Conservation (phyloP, 1,284 basidiomycete genomes). For the Clitocybe nebularis region DNA sequence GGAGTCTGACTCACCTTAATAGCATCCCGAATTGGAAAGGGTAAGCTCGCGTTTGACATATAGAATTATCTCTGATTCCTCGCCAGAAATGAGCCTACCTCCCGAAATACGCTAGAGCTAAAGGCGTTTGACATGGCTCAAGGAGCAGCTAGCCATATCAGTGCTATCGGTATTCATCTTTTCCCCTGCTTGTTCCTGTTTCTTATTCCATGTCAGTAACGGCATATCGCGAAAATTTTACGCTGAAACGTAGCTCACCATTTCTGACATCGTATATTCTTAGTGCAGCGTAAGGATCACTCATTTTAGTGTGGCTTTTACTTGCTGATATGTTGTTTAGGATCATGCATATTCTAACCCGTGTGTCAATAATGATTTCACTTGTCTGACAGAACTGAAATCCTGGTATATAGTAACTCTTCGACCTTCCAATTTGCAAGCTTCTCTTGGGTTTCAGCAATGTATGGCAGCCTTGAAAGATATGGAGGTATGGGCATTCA, state of each 20-base stretch:
- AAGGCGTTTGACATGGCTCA: constrained; percentile 78
- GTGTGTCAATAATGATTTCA: constrained; percentile 48
- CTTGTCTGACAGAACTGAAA: too few species aligned
- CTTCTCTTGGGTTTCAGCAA: constrained; percentile 62
- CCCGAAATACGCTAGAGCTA: constrained; percentile 38
- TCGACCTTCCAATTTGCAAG: constrained; percentile 65
- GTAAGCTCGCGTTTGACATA: constrained; percentile 29
- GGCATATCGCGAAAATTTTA: constrained; percentile 57
- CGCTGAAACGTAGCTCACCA: constrained; percentile 60
- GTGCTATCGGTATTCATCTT: constrained; percentile 52
- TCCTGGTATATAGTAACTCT: constrained; percentile 53
- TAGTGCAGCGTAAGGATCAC: constrained; percentile 59
- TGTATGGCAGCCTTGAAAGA: constrained; percentile 65
- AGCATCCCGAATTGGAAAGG: constrained; percentile 69
- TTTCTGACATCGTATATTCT: constrained; percentile 76
- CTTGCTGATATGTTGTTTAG: constrained; percentile 32
- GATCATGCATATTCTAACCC: constrained; percentile 80
- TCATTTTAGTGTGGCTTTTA: neutral
- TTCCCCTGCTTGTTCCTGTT: neutral
- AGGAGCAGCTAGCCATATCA: constrained; percentile 72
- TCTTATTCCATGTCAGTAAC: constrained; percentile 38
- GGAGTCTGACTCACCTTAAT: neutral
- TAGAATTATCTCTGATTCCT: constrained; percentile 5
- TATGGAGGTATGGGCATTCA: constrained; percentile 53
- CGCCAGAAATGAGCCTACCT: constrained; percentile 37